A percentile compares a stretch with the other conserved stretches of the same genome.
These are phyloP conservation scores for Ogataea kodamae DNA, from an alignment of 805 yeast genomes.

Conservation along the genomic window DNA sequence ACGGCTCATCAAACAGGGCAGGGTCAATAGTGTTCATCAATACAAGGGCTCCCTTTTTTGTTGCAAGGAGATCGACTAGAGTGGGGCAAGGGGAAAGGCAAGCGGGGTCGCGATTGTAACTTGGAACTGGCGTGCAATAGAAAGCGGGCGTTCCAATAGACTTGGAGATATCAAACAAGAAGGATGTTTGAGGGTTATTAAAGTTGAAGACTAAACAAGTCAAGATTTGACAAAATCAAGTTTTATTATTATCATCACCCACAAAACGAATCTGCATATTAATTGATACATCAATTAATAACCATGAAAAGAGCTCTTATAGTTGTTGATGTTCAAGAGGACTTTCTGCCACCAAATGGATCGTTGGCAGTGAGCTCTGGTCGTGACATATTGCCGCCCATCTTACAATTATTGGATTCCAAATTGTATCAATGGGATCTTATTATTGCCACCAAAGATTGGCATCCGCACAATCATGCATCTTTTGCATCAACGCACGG, in stretches of 20 bases:
- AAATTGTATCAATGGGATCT: slow-evolving; percentile 51
- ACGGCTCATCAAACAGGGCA: slow-evolving; percentile 2
- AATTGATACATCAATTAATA: slow-evolving; percentile 4
- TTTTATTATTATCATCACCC: slow-evolving; percentile 2
- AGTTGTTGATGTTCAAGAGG: slow-evolving; percentile 80
- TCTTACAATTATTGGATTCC: slow-evolving; percentile 44
- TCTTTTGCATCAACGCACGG: slow-evolving; percentile 77
- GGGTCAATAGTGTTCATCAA: slow-evolving; percentile 4
- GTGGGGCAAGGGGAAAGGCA: too few relatives aligned
- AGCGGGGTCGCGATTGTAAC: too few relatives aligned
- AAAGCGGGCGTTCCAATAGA: too few relatives aligned
- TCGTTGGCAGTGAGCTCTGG: slow-evolving; percentile 72
- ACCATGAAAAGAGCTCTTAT: slow-evolving; percentile 56
- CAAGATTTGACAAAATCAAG: too few relatives aligned
- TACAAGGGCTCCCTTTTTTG: background rate
- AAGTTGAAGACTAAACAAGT: too few relatives aligned
- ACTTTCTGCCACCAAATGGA: slow-evolving; percentile 78
- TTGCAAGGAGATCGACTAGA: too few relatives aligned
- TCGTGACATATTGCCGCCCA: slow-evolving; percentile 48
- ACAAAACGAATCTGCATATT: background rate
- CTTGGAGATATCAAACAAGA: too few relatives aligned
- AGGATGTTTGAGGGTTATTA: too few relatives aligned
- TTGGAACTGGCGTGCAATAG: too few relatives aligned
- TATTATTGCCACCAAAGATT: slow-evolving; percentile 75
- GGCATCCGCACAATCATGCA: slow-evolving; percentile 79